These are phyloP conservation scores for Talaromyces sp. DNA, from an alignment of 2,329 filamentous ascomycete genomes.

Conservation along the genomic window DNA sequence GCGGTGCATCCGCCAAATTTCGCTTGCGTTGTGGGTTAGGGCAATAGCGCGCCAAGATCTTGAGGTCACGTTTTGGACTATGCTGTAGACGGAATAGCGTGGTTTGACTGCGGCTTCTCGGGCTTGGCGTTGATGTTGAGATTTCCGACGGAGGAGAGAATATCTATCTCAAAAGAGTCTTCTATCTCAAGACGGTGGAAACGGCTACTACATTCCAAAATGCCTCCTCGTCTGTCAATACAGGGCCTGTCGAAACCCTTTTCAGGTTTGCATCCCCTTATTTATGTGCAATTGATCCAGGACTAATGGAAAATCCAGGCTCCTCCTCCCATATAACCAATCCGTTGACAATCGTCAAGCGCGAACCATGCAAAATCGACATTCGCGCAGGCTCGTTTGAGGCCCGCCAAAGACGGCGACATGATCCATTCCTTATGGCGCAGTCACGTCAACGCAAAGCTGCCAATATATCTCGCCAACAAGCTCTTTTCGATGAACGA, in stretches of 20 bases:
- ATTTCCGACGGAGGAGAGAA: slow-evolving; percentile 23
- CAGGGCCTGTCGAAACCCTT: slow-evolving; percentile 57
- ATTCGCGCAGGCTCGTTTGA: slow-evolving; percentile 62
- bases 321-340: slow-evolving; percentile 19
- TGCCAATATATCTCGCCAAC: slow-evolving; percentile 71
- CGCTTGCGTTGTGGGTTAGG: slow-evolving; percentile 39
- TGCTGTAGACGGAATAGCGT: slow-evolving; percentile 23
- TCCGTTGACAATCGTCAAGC: slow-evolving; percentile 50
- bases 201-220: slow-evolving; percentile 35
- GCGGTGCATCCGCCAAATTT: slow-evolving; percentile 24
- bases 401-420: slow-evolving; percentile 60
- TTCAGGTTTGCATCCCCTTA: slow-evolving; percentile 49
- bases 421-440: slow-evolving; percentile 76
- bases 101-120: not conserved
- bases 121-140: slow-evolving; percentile 20
- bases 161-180: slow-evolving; percentile 3
- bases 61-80: slow-evolving; percentile 18
- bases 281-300: not conserved
- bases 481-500: slow-evolving; percentile 62
- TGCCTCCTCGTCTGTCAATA: slow-evolving; percentile 63
- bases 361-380: slow-evolving; percentile 46
- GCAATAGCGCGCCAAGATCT: slow-evolving; percentile 27
- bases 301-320: slow-evolving; percentile 5
- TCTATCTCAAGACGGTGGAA: not conserved
- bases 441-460: slow-evolving; percentile 79